A percentile compares a stretch with the other conserved stretches of the same genome.
Conservation (phyloP, 352 stramenopile genomes). For the Halophytophthora polymorphica region DNA sequence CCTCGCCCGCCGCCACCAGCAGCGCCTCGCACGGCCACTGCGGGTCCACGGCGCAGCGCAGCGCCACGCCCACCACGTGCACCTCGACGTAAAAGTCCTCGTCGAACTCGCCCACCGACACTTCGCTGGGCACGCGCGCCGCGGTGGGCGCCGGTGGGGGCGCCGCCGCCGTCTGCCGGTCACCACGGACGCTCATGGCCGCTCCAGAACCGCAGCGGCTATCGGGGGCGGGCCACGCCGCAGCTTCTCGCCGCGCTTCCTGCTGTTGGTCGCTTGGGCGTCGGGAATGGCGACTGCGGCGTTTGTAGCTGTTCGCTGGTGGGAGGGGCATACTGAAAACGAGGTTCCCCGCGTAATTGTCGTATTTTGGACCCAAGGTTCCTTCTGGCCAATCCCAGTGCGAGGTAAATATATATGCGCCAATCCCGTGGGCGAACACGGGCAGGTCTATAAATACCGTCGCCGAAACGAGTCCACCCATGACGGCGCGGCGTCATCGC, state of each 20-base stretch:
- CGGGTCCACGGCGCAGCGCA: constrained; percentile 52
- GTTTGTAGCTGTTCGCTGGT: no score
- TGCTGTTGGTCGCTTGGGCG: no score
- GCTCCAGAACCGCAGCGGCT: neutral
- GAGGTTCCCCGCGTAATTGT: no score
- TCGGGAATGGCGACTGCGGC: no score
- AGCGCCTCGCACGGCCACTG: constrained; percentile 71
- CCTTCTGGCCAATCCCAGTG: no score
- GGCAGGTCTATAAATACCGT: no score
- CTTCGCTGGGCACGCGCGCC: neutral
- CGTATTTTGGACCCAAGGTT: no score
- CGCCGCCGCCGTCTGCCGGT: constrained; percentile 4
- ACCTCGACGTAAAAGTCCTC: constrained; percentile 44
- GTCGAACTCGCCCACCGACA: neutral
- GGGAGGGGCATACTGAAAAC: no score
- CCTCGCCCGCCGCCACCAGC: constrained; percentile 53
- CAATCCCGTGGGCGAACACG: no score
- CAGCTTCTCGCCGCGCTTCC: no score
- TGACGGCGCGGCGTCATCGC: neutral
- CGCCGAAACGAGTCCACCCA: neutral
- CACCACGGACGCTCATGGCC: neutral
- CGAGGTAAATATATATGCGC: no score
- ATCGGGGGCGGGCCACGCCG: neutral
- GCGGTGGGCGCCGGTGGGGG: constrained; percentile 6
- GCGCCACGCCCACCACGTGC: constrained; percentile 47